Percentiles rank a stretch among this genome's conserved stretches.
Evolutionary conservation across 495 filamentous ascomycete genomes (phyloP).

Genomic region (Trichoderma orchidacearum): DNA sequence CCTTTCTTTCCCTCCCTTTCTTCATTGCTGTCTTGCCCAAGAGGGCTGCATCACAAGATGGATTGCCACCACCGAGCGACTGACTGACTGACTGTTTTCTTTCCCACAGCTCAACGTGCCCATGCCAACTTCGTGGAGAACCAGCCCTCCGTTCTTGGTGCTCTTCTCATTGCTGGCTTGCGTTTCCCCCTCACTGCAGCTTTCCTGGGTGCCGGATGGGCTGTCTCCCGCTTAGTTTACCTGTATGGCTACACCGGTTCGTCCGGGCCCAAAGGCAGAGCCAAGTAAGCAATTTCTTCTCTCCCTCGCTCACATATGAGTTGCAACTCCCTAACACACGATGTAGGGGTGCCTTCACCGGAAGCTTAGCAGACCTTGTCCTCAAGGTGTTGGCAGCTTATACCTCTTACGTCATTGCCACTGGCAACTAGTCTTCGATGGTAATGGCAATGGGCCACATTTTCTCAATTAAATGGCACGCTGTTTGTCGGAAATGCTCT

Average conservation of each 20-base stretch:
- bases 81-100: conserved; percentile 3
- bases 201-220: conserved; percentile 41
- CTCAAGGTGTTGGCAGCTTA: conserved; percentile 21
- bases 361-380: conserved; percentile 8
- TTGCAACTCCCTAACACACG: neutral
- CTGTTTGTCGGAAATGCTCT: too few species aligned
- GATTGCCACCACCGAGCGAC: neutral
- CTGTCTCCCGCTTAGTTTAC: conserved; percentile 38
- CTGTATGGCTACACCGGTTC: conserved; percentile 44
- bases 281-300: conserved; percentile 8
- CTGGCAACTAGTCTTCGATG: conserved; percentile 1
- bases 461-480: too few species aligned
- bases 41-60: too few species aligned
- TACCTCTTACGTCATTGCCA: conserved; percentile 13
- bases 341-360: conserved; percentile 8
- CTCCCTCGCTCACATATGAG: neutral
- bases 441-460: too few species aligned
- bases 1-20: neutral
- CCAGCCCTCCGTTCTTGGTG: conserved; percentile 40
- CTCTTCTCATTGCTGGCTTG: conserved; percentile 39
- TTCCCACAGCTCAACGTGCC: conserved; percentile 45
- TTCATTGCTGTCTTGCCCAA: too few species aligned
- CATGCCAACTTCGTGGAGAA: conserved; percentile 63
- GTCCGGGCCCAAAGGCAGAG: conserved; percentile 19
- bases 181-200: conserved; percentile 43